These are phyloP conservation scores for Rhizopogon sp. DNA, from an alignment of 768 basidiomycete genomes.

Conservation along the genomic window DNA sequence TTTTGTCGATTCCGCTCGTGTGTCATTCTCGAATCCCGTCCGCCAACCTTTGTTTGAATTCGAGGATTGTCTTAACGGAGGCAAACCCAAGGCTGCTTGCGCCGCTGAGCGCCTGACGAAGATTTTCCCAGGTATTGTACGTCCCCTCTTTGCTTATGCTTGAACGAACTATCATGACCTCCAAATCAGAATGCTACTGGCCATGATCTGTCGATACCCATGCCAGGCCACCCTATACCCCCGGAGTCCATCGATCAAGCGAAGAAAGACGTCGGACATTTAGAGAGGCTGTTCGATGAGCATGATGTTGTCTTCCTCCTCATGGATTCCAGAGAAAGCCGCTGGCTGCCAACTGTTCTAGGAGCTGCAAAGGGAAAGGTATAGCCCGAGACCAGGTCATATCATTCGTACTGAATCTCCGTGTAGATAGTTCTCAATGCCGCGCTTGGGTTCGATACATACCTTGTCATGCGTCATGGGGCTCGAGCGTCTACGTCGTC, in stretches of 20 bases:
- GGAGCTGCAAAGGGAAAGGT: constrained; percentile 85
- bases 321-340: constrained; percentile 97
- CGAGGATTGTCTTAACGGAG: constrained; percentile 87
- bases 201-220: constrained; percentile 78
- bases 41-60: constrained; percentile 96
- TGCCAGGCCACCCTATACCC: constrained; percentile 95
- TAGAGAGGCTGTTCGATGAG: constrained; percentile 73
- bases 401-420: not conserved
- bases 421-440: constrained; percentile 86
- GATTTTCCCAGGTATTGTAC: constrained; percentile 90
- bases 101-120: constrained; percentile 82
- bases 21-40: constrained; percentile 97
- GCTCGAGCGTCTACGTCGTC: constrained; percentile 39
- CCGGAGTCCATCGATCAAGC: constrained; percentile 48
- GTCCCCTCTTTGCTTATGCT: constrained; percentile 22
- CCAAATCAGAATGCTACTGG: constrained; percentile 70
- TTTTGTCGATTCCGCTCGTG: constrained; percentile 83
- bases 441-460: constrained; percentile 93
- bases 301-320: constrained; percentile 92
- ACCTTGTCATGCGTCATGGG: constrained; percentile 96
- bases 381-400: not conserved
- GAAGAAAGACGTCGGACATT: constrained; percentile 59
- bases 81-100: constrained; percentile 89
- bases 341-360: constrained; percentile 93
- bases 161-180: not conserved